A percentile compares a stretch with the other conserved stretches of the same genome.
phyloP scores from a whole-genome alignment of 306 rosid genomes.

The Senna tora region DNA sequence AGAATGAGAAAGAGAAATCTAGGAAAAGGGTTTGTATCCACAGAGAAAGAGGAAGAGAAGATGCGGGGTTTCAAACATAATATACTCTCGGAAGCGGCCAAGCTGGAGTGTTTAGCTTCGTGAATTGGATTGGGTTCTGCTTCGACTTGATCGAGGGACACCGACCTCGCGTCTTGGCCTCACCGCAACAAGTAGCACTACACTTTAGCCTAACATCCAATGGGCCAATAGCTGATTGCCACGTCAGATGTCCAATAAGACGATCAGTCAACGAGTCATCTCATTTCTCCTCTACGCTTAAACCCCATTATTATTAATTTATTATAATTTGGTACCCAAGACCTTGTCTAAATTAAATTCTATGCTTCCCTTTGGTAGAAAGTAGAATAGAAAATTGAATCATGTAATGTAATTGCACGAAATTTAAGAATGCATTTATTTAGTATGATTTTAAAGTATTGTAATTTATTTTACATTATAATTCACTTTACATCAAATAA shows the following conservation, averaged over 20 bases:
- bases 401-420: no score
- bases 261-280: background rate
- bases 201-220: background rate
- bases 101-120: background rate
- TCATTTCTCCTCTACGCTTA: background rate
- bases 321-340: no score
- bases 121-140: background rate
- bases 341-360: no score
- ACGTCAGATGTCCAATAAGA: background rate
- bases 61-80: background rate
- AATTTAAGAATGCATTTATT: no score
- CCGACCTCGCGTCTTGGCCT: slow-evolving; percentile 1
- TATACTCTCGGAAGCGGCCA: background rate
- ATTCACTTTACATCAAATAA: no score
- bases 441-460: no score
- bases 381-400: no score
- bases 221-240: background rate
- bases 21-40: slow-evolving; percentile 39
- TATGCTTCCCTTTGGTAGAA: no score
- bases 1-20: slow-evolving; percentile 27
- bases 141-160: background rate
- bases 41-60: slow-evolving; percentile 12
- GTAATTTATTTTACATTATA: no score
- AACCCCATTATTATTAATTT: no score
- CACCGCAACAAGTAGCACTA: background rate